These are phyloP conservation scores for Candida mattraensis DNA, from an alignment of 805 yeast genomes.

Conservation along the genomic window DNA sequence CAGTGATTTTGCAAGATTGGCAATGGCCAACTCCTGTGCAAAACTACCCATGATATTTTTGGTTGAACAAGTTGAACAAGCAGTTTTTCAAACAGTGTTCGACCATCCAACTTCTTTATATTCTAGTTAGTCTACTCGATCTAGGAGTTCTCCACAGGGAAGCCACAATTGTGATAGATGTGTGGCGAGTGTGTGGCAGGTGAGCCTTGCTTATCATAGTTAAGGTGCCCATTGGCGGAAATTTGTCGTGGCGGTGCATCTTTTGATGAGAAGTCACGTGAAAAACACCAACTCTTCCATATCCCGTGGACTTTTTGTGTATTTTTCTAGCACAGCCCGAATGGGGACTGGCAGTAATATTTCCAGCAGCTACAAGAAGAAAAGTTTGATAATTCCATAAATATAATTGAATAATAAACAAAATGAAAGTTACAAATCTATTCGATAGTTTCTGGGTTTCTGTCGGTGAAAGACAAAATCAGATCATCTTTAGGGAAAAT, in stretches of 20 bases:
- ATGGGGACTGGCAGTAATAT: constrained; percentile 5
- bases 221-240: constrained; percentile 6
- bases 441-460: constrained; percentile 49
- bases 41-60: constrained; percentile 1
- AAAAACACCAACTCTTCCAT: too few species aligned
- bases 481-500: constrained; percentile 97
- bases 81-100: too few species aligned
- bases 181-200: constrained; percentile 10
- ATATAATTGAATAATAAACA: constrained; percentile 3
- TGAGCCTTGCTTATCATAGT: constrained; percentile 7
- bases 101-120: too few species aligned
- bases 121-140: too few species aligned
- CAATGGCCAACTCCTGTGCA: constrained; percentile 5
- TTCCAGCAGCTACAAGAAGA: neutral
- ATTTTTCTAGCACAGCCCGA: neutral
- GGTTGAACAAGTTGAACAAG: too few species aligned
- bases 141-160: constrained; percentile 12
- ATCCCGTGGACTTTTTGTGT: too few species aligned
- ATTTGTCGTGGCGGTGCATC: constrained; percentile 15
- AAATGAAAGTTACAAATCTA: constrained; percentile 4
- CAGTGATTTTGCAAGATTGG: constrained; percentile 13
- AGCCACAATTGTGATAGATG: constrained; percentile 13
- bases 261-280: constrained; percentile 15
- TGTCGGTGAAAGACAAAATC: constrained; percentile 66
- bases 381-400: neutral